Evolutionary conservation across 495 filamentous ascomycete species (phyloP).

Genomic region (Lentithecium fluviatile): DNA sequence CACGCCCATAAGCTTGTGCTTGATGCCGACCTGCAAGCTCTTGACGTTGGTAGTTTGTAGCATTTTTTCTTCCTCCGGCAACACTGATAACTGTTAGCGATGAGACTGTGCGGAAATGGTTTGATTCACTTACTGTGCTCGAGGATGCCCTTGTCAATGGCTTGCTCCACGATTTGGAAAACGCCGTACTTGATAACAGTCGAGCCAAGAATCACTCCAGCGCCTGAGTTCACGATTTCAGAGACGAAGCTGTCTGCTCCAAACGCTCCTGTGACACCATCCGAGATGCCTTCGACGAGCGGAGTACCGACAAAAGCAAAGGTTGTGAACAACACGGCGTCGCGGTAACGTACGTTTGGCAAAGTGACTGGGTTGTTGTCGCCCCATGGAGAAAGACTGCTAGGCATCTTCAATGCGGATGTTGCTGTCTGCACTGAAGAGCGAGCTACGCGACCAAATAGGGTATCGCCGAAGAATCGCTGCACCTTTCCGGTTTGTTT

Average conservation of each 20-base stretch:
- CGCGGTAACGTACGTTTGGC: slow-evolving; percentile 46
- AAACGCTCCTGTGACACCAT: slow-evolving; percentile 35
- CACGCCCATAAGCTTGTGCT: slow-evolving; percentile 48
- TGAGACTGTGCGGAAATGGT: too few relatives aligned
- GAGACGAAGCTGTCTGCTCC: slow-evolving; percentile 43
- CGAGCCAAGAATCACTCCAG: slow-evolving; percentile 37
- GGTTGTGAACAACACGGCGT: slow-evolving; percentile 46
- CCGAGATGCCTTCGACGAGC: slow-evolving; percentile 38
- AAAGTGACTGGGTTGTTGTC: slow-evolving; percentile 48
- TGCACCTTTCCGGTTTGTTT: slow-evolving; percentile 40
- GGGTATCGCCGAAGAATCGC: slow-evolving; percentile 45
- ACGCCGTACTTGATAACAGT: slow-evolving; percentile 44
- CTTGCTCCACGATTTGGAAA: slow-evolving; percentile 47
- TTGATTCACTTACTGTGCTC: too few relatives aligned
- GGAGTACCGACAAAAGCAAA: slow-evolving; percentile 43
- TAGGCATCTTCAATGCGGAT: slow-evolving; percentile 42
- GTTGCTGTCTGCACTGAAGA: slow-evolving; percentile 41
- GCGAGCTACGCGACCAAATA: slow-evolving; percentile 44
- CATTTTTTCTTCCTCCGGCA: slow-evolving; percentile 49
- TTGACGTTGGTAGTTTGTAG: slow-evolving; percentile 43
- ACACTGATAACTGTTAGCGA: too few relatives aligned
- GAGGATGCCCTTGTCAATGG: slow-evolving; percentile 46
- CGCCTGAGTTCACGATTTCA: slow-evolving; percentile 42
- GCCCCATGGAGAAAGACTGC: slow-evolving; percentile 44
- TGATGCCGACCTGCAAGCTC: slow-evolving; percentile 46